These are phyloP conservation scores for Heteromeles arbutifolia DNA, from an alignment of 306 rosid genomes.

Conservation along the genomic window DNA sequence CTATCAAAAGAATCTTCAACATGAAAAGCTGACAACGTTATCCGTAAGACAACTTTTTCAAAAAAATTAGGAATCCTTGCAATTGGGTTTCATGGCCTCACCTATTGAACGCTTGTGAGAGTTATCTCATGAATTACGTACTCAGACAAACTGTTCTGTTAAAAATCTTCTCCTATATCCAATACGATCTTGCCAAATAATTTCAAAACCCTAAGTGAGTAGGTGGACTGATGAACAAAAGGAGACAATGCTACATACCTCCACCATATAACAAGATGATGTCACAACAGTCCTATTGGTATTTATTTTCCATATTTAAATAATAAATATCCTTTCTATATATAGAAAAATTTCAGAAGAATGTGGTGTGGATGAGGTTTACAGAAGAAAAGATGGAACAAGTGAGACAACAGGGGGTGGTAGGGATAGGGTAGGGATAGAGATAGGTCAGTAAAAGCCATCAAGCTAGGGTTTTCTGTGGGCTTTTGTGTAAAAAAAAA, in stretches of 20 bases:
- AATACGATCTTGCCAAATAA: too few relatives aligned
- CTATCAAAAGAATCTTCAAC: neutral
- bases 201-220: neutral
- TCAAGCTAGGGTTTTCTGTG: neutral
- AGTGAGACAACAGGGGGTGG: neutral
- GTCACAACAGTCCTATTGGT: neutral
- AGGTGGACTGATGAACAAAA: neutral
- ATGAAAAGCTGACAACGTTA: too few relatives aligned
- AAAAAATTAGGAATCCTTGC: neutral
- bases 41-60: too few relatives aligned
- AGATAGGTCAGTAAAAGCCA: neutral
- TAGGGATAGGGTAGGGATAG: neutral
- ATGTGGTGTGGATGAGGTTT: neutral
- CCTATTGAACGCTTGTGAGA: too few relatives aligned
- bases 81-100: too few relatives aligned
- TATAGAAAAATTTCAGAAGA: neutral
- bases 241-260: neutral
- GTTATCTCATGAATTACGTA: too few relatives aligned
- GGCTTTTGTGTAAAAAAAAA: neutral
- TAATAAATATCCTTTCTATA: too few relatives aligned
- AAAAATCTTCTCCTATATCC: too few relatives aligned
- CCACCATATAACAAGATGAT: conserved; percentile 1
- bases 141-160: too few relatives aligned
- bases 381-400: neutral
- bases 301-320: neutral